Percentiles rank a stretch among this genome's conserved stretches.
phyloP scores from a whole-genome alignment of 768 basidiomycete genomes.

The Austroboletus eburneus region DNA sequence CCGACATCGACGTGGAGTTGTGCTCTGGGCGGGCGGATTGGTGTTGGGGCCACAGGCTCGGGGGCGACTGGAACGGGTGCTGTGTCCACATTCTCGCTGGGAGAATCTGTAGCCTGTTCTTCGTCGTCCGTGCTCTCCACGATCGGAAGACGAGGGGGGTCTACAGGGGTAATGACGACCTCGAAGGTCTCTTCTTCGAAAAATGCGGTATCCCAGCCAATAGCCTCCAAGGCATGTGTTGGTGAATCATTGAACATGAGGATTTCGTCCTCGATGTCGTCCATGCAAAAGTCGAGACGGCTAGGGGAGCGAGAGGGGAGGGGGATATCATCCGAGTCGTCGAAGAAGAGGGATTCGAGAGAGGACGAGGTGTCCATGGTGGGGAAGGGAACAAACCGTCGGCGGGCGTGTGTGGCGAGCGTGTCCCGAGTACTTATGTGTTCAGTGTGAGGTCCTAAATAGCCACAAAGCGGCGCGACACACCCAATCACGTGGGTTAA shows the following conservation, averaged over 20 bases:
- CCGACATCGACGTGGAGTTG: slow-evolving; percentile 2
- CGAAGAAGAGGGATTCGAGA: slow-evolving; percentile 1
- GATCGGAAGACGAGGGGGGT: not conserved
- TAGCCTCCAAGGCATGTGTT: not conserved
- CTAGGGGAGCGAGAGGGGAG: slow-evolving; percentile 45
- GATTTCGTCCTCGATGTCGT: not conserved
- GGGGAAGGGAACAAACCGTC: not conserved
- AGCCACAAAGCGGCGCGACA: slow-evolving; percentile 20
- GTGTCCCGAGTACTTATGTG: no score
- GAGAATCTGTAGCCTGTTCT: slow-evolving; percentile 7
- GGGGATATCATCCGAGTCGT: slow-evolving; percentile 12
- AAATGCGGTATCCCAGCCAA: slow-evolving; percentile 11
- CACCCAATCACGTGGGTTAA: slow-evolving; percentile 24
- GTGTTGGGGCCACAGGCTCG: slow-evolving; percentile 19
- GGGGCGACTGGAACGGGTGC: no score
- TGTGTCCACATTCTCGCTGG: no score
- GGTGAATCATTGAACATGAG: not conserved
- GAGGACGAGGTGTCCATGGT: slow-evolving; percentile 12
- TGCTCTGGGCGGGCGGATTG: slow-evolving; percentile 15
- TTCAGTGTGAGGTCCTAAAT: slow-evolving; percentile 11
- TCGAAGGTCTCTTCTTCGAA: slow-evolving; percentile 9
- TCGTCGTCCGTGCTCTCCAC: not conserved
- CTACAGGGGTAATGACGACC: not conserved
- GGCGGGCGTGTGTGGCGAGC: slow-evolving; percentile 3
- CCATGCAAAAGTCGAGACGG: slow-evolving; percentile 40